Conservation (phyloP, 176 grass and related monocot genomes). For the Hyparrhenia diplandra region DNA sequence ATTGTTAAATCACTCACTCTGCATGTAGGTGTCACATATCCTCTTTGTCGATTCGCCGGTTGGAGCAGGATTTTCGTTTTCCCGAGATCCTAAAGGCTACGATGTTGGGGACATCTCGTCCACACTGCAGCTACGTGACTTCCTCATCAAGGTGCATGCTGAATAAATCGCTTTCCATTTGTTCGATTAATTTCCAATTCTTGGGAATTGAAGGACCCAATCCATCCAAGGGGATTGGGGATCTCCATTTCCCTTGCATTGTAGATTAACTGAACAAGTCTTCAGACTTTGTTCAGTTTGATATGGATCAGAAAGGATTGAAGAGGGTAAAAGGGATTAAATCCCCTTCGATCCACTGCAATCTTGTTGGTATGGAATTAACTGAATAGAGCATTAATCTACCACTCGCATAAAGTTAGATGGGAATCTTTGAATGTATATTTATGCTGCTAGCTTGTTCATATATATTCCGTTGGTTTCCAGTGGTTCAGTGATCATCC, state of each 20-base stretch:
- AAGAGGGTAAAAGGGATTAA: too few species aligned
- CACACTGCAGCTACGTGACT: not conserved
- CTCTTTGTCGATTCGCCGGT: conserved; percentile 13
- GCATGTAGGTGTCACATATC: not conserved
- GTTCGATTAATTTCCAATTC: too few species aligned
- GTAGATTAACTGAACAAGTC: too few species aligned
- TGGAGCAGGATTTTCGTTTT: conserved; percentile 9
- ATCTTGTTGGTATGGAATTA: not conserved
- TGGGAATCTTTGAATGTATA: not conserved
- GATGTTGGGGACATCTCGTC: not conserved
- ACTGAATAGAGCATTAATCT: not conserved
- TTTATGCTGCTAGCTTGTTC: not conserved
- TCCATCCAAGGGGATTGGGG: too few species aligned
- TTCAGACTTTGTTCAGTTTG: too few species aligned
- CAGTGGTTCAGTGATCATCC: conserved; percentile 14
- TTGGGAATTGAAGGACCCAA: too few species aligned
- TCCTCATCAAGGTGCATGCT: not conserved
- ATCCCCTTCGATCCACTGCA: too few species aligned
- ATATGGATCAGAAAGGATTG: too few species aligned
- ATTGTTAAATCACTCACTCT: not conserved
- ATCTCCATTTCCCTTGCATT: too few species aligned
- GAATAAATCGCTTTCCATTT: too few species aligned
- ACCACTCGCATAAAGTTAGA: not conserved
- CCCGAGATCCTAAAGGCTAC: not conserved
- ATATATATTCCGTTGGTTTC: not conserved